Percentiles rank a stretch among this genome's conserved stretches.
These are phyloP conservation scores for Candida sp. DNA, from an alignment of 1,139 yeast genomes.

Conservation along the genomic window DNA sequence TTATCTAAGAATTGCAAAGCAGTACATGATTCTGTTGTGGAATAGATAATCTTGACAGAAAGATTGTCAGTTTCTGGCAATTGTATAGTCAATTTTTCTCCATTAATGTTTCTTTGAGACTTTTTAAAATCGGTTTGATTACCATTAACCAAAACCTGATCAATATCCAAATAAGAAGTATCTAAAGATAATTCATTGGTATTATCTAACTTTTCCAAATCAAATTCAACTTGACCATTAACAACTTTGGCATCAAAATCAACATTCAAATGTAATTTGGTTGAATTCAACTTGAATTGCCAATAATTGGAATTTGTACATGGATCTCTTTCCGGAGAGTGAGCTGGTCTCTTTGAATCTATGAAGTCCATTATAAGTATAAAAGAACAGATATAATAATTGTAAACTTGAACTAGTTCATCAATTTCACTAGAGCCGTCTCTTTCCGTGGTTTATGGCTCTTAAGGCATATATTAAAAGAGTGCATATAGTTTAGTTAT, in stretches of 20 bases:
- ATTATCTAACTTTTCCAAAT: slow-evolving; percentile 22
- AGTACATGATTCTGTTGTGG: slow-evolving; percentile 73
- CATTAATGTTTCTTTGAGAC: not conserved
- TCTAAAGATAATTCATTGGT: slow-evolving; percentile 46
- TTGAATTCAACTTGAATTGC: slow-evolving; percentile 30
- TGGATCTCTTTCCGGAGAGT: slow-evolving; percentile 52
- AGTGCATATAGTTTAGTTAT: too few species aligned
- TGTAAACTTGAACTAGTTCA: too few species aligned
- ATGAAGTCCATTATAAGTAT: slow-evolving; percentile 11
- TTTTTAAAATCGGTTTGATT: slow-evolving; percentile 18
- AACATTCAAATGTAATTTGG: slow-evolving; percentile 52
- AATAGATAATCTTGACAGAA: slow-evolving; percentile 45
- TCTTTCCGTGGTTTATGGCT: too few species aligned
- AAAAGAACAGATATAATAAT: too few species aligned
- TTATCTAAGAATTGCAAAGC: slow-evolving; percentile 84
- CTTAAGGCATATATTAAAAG: too few species aligned
- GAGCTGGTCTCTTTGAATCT: slow-evolving; percentile 25
- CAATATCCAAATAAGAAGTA: slow-evolving; percentile 59
- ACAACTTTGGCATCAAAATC: slow-evolving; percentile 53
- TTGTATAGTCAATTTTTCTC: slow-evolving; percentile 33
- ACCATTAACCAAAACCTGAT: slow-evolving; percentile 45
- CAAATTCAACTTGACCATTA: slow-evolving; percentile 53
- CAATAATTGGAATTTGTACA: slow-evolving; percentile 40
- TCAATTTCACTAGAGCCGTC: too few species aligned
- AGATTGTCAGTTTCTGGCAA: slow-evolving; percentile 14